Conservation (phyloP, 768 basidiomycete species). For the Calocera viscosa region DNA sequence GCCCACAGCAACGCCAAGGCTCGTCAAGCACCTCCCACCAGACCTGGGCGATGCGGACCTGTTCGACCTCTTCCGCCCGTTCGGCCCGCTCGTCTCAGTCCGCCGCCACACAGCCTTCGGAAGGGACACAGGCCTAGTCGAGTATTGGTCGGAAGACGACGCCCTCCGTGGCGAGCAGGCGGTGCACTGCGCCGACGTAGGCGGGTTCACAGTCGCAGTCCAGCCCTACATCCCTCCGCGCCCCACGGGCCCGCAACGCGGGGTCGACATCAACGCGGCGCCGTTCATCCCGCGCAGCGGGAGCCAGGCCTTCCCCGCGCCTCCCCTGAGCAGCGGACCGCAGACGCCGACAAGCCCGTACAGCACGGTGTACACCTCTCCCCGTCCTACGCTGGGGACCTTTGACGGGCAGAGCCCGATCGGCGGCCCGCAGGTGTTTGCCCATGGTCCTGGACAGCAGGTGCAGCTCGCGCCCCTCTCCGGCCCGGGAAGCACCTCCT, state of each 20-base stretch:
- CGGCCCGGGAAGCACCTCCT: slow-evolving; percentile 69
- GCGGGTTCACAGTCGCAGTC: slow-evolving; percentile 10
- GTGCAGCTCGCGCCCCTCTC: slow-evolving; percentile 64
- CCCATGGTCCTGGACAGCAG: slow-evolving; percentile 78
- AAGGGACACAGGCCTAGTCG: slow-evolving; percentile 62
- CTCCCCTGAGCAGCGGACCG: neutral
- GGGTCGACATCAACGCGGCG: slow-evolving; percentile 22
- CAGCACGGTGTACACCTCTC: slow-evolving; percentile 1
- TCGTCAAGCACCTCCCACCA: slow-evolving; percentile 72
- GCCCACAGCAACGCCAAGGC: slow-evolving; percentile 61
- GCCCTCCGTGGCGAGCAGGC: slow-evolving; percentile 65
- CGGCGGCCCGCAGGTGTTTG: neutral
- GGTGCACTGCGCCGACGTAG: slow-evolving; percentile 28
- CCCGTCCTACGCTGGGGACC: neutral
- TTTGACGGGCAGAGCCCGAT: neutral
- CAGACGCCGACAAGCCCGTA: neutral
- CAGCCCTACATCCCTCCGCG: slow-evolving; percentile 6
- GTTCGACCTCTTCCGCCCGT: slow-evolving; percentile 76
- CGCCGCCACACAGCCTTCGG: slow-evolving; percentile 58
- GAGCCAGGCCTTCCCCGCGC: neutral
- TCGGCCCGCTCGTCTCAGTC: slow-evolving; percentile 68
- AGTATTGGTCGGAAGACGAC: slow-evolving; percentile 82
- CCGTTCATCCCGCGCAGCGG: slow-evolving; percentile 38
- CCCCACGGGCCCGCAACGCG: neutral
- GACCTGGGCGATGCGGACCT: slow-evolving; percentile 57